Percentiles rank a stretch among this genome's conserved stretches.
Conservation (phyloP, 2,329 filamentous ascomycete species). For the Amauroascus niger region DNA sequence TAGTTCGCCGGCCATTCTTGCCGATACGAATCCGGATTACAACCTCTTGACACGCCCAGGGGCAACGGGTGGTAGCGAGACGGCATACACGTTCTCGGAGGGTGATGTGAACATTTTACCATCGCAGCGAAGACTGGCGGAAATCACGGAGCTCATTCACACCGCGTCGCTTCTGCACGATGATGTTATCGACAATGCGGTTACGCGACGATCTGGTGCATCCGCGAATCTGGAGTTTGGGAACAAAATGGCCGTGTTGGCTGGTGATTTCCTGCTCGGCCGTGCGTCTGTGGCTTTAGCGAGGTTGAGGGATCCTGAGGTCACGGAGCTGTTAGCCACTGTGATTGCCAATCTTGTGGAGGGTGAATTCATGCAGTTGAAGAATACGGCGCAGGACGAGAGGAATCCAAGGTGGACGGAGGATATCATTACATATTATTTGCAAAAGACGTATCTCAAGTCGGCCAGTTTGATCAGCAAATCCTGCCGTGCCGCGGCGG, state of each 20-base stretch:
- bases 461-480: slow-evolving; percentile 93
- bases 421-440: slow-evolving; percentile 81
- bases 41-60: slow-evolving; percentile 45
- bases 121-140: slow-evolving; percentile 82
- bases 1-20: slow-evolving; percentile 53
- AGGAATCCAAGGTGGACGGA: slow-evolving; percentile 74
- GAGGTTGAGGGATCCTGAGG: slow-evolving; percentile 80
- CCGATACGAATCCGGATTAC: slow-evolving; percentile 68
- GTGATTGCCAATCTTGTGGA: slow-evolving; percentile 97
- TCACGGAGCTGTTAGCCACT: slow-evolving; percentile 85
- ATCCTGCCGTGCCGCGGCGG: slow-evolving; percentile 78
- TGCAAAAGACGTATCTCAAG: slow-evolving; percentile 98
- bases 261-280: slow-evolving; percentile 91
- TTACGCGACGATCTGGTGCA: slow-evolving; percentile 69
- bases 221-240: slow-evolving; percentile 93
- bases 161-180: slow-evolving; percentile 94
- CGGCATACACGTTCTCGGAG: slow-evolving; percentile 12
- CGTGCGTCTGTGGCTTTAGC: slow-evolving; percentile 89
- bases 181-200: slow-evolving; percentile 92
- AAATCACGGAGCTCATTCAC: slow-evolving; percentile 96
- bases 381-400: slow-evolving; percentile 89
- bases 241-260: slow-evolving; percentile 98
- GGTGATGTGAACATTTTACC: slow-evolving; percentile 56
- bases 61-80: slow-evolving; percentile 34
- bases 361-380: slow-evolving; percentile 98